These are phyloP conservation scores for Hypoxylon subgilvum DNA, from an alignment of 495 filamentous ascomycete species.

Conservation along the genomic window DNA sequence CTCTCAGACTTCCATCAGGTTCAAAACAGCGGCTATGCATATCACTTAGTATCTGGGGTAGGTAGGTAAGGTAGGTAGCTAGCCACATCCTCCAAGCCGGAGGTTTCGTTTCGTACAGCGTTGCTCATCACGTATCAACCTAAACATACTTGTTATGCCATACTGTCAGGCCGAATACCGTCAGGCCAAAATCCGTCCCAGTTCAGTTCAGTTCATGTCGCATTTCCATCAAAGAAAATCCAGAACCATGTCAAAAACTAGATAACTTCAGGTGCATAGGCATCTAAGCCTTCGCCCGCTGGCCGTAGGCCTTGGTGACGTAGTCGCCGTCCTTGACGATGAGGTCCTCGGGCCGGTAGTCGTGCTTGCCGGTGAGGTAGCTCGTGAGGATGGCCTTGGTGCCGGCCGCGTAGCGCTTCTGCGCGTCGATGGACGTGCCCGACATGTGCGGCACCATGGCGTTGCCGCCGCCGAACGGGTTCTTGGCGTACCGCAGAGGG, in stretches of 20 bases:
- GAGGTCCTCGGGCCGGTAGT: slow-evolving; percentile 89
- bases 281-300: slow-evolving; percentile 68
- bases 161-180: slow-evolving; percentile 16
- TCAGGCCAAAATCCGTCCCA: background rate
- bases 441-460: slow-evolving; percentile 99
- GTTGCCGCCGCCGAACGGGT: slow-evolving; percentile 95
- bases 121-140: slow-evolving; percentile 15
- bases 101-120: background rate
- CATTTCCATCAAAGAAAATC: too few relatives aligned
- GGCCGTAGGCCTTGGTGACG: slow-evolving; percentile 92
- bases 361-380: slow-evolving; percentile 84
- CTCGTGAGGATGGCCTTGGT: slow-evolving; percentile 87
- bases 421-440: slow-evolving; percentile 94
- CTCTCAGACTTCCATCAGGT: slow-evolving; percentile 12
- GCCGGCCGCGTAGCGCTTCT: slow-evolving; percentile 90
- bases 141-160: too few relatives aligned
- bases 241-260: too few relatives aligned
- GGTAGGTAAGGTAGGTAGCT: too few relatives aligned
- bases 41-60: too few relatives aligned
- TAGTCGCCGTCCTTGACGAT: slow-evolving; percentile 94
- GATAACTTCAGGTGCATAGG: too few relatives aligned
- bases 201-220: background rate
- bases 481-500: slow-evolving; percentile 88
- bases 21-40: slow-evolving; percentile 28
- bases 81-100: background rate